phyloP scores from a whole-genome alignment of 2,329 filamentous ascomycete genomes.

The Curvularia hawaiiensis region DNA sequence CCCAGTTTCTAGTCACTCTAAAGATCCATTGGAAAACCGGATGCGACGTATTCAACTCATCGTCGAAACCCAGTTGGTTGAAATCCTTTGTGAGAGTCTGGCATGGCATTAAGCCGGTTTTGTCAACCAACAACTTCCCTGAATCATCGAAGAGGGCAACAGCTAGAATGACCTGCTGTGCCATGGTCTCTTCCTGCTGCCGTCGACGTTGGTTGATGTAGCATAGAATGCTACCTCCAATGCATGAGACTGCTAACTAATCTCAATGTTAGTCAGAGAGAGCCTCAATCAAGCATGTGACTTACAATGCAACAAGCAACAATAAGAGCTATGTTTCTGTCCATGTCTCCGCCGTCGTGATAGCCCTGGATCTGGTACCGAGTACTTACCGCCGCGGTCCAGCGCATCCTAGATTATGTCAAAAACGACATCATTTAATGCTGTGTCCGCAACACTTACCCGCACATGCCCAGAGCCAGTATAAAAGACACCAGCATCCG shows the following conservation, averaged over 20 bases:
- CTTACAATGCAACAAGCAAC: slow-evolving; percentile 72
- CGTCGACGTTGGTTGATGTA: slow-evolving; percentile 47
- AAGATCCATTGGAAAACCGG: slow-evolving; percentile 89
- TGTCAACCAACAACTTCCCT: slow-evolving; percentile 70
- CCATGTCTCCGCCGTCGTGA: slow-evolving; percentile 48
- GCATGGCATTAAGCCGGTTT: slow-evolving; percentile 71
- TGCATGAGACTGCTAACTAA: slow-evolving; percentile 50
- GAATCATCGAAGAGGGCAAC: slow-evolving; percentile 70
- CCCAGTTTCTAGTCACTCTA: slow-evolving; percentile 79
- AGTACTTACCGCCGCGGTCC: slow-evolving; percentile 76
- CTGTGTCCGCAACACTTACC: slow-evolving; percentile 37
- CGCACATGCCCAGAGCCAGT: slow-evolving; percentile 75
- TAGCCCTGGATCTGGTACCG: slow-evolving; percentile 62
- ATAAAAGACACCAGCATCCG: slow-evolving; percentile 68
- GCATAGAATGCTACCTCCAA: slow-evolving; percentile 43
- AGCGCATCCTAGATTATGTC: slow-evolving; percentile 67
- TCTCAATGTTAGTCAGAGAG: slow-evolving; percentile 61
- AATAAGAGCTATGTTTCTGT: slow-evolving; percentile 69
- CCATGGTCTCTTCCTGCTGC: slow-evolving; percentile 50
- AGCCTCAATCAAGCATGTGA: slow-evolving; percentile 60
- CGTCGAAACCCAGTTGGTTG: slow-evolving; percentile 61
- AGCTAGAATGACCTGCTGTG: slow-evolving; percentile 61
- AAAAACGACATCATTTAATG: not conserved
- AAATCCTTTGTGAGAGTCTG: slow-evolving; percentile 75
- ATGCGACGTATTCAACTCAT: slow-evolving; percentile 77